phyloP scores from a whole-genome alignment of 1,284 basidiomycete species.

The Sporisorium iseilematis-ciliati region DNA sequence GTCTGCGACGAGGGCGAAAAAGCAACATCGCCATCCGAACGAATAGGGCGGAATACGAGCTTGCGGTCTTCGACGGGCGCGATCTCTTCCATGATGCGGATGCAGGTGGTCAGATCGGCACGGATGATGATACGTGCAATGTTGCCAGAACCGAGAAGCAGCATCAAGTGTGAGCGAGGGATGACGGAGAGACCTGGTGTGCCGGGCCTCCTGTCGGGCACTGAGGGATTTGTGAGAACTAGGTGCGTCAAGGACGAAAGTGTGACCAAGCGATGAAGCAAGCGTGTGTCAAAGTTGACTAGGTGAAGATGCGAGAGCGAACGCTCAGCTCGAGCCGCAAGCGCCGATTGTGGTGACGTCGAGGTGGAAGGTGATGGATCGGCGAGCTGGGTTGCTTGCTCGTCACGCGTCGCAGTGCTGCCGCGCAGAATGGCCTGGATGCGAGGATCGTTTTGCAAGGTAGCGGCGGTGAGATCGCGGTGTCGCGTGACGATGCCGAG shows the following conservation, averaged over 20 bases:
- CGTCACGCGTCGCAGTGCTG: not conserved
- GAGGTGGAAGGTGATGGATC: not conserved
- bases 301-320: slow-evolving; percentile 46
- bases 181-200: slow-evolving; percentile 32
- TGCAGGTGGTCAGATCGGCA: slow-evolving; percentile 30
- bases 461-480: slow-evolving; percentile 34
- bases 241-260: slow-evolving; percentile 42
- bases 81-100: slow-evolving; percentile 43
- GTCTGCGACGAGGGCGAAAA: slow-evolving; percentile 7
- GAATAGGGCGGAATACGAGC: slow-evolving; percentile 44
- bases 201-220: slow-evolving; percentile 23
- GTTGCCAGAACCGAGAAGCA: slow-evolving; percentile 41
- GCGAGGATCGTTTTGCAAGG: slow-evolving; percentile 34
- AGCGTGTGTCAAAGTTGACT: slow-evolving; percentile 40
- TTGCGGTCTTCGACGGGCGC: slow-evolving; percentile 39
- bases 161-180: slow-evolving; percentile 40
- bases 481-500: slow-evolving; percentile 39
- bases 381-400: not conserved
- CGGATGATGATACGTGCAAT: slow-evolving; percentile 34
- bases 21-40: slow-evolving; percentile 5
- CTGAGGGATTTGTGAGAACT: slow-evolving; percentile 37
- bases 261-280: slow-evolving; percentile 43
- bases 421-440: slow-evolving; percentile 27
- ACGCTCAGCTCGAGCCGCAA: slow-evolving; percentile 4
- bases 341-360: not conserved